Base-by-base conservation (phyloP, 306 rosid species). In the Trifolium repens region DNA sequence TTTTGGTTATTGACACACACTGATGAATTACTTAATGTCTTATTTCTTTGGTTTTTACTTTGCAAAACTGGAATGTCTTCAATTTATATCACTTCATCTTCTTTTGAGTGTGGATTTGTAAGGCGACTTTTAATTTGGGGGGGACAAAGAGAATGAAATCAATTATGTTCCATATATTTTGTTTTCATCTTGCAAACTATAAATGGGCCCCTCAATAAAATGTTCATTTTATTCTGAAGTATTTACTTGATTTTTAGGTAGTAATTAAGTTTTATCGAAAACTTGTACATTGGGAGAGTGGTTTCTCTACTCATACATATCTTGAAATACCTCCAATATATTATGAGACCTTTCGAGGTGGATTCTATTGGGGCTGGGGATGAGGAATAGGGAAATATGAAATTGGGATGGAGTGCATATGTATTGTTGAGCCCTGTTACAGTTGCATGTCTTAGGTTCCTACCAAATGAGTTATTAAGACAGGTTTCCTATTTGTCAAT, bases 41-140 rank as follows among this genome's bases (percentile, higher is more conserved):
- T 67, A 7, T 58, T 24, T 58, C n/a, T 67, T 46, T 59, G 65
- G 3, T 40, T 53, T 60, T 66, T 76, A 26, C 58, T 66, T 66
- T 54, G 65, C 43, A 53, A 66, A 37, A 3, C 40, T 76, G 57
- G 13, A 24, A 42, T 42, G 34, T 17, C 43, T 76, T 59, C 64
- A 58, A 47, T 58, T 68, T 43, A 27, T 43, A 58, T 22, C 55
- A 57, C 55, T 55, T 19, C 16, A 32, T 57, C 32, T 43, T 57
- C 32, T 43, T 43, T 10, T 43, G 12, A 42, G 47, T 43, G 10
- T 43, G 47, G 47, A 43, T 43, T 43, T 43, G 14, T 14, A 43
- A 43, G 13, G 10, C 2, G 47, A 43, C 47, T 43, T 43, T 43
- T 12, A 2, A 43, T 43, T 43, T 43, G 13, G 47, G 47, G 47